Conservation (phyloP, 306 rosid species). For the Vicia faba region DNA sequence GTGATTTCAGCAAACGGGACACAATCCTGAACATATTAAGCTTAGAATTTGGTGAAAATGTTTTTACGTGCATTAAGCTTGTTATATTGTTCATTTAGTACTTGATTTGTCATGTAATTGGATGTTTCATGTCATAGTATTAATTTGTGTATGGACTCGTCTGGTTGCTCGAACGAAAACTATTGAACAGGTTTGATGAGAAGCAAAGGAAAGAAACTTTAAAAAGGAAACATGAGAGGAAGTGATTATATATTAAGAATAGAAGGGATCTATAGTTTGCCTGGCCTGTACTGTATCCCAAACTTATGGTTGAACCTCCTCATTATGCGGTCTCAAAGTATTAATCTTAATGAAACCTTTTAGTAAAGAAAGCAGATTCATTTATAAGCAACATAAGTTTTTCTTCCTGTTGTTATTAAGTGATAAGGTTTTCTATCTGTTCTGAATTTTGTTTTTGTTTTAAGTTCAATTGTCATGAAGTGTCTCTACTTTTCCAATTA, state of each 20-base stretch:
- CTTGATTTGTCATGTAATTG: constrained; percentile 5
- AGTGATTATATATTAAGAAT: neutral
- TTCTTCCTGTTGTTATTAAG: constrained; percentile 3
- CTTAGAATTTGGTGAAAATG: constrained; percentile 2
- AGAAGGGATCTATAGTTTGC: neutral
- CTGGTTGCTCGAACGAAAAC: constrained; percentile 1
- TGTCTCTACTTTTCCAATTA: constrained; percentile 20
- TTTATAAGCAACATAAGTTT: constrained; percentile 10
- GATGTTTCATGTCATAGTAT: neutral
- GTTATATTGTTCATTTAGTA: neutral
- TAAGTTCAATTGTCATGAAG: constrained; percentile 12
- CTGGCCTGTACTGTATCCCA: neutral
- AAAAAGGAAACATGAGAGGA: neutral
- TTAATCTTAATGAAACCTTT: neutral
- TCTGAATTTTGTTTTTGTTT: constrained; percentile 1
- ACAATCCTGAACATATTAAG: too few species aligned
- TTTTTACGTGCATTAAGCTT: neutral
- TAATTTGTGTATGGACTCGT: neutral
- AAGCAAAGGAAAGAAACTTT: neutral
- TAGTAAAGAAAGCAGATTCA: neutral
- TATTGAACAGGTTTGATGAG: neutral
- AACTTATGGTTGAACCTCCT: neutral
- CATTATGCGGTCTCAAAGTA: neutral
- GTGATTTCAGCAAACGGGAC: too few species aligned
- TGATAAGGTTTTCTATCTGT: neutral